Evolutionary conservation across 2,329 filamentous ascomycete genomes (phyloP).

Genomic region (Claviceps cyperi): DNA sequence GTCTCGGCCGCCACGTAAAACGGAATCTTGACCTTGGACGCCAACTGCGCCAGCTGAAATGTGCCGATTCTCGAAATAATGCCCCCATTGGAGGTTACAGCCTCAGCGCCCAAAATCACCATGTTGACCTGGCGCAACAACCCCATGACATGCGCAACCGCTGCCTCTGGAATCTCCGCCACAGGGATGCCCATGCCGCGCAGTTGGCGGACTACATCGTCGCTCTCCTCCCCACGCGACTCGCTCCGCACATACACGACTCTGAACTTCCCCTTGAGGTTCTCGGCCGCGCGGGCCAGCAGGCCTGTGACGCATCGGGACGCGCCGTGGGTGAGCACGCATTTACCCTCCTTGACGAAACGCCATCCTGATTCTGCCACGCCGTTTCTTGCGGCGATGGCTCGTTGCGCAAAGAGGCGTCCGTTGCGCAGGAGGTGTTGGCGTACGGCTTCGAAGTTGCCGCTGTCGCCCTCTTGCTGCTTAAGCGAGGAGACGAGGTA

Average conservation of each 20-base stretch:
- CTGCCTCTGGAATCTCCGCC: slow-evolving; percentile 39
- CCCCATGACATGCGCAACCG: slow-evolving; percentile 65
- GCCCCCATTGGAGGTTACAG: slow-evolving; percentile 85
- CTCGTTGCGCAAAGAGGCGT: slow-evolving; percentile 70
- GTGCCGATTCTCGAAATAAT: slow-evolving; percentile 78
- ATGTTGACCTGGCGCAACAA: slow-evolving; percentile 44
- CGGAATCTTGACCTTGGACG: slow-evolving; percentile 52
- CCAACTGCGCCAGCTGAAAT: slow-evolving; percentile 74
- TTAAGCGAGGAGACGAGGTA: slow-evolving; percentile 69
- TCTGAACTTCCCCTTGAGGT: slow-evolving; percentile 52
- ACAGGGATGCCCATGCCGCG: slow-evolving; percentile 66
- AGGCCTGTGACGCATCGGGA: slow-evolving; percentile 71
- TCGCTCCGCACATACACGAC: slow-evolving; percentile 66
- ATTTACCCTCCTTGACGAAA: slow-evolving; percentile 64
- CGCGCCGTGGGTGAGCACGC: slow-evolving; percentile 82
- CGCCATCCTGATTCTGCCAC: slow-evolving; percentile 69
- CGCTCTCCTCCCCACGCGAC: slow-evolving; percentile 43
- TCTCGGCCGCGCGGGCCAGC: slow-evolving; percentile 51
- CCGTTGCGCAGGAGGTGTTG: slow-evolving; percentile 77
- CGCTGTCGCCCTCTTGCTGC: slow-evolving; percentile 27
- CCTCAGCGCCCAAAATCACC: slow-evolving; percentile 59
- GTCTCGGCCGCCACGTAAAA: slow-evolving; percentile 91
- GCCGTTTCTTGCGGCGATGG: slow-evolving; percentile 69
- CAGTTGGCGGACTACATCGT: slow-evolving; percentile 55
- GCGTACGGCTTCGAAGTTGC: slow-evolving; percentile 63